Evolutionary conservation across 2,329 filamentous ascomycete genomes (phyloP).

Genomic region (Hyphodiscus sp.): DNA sequence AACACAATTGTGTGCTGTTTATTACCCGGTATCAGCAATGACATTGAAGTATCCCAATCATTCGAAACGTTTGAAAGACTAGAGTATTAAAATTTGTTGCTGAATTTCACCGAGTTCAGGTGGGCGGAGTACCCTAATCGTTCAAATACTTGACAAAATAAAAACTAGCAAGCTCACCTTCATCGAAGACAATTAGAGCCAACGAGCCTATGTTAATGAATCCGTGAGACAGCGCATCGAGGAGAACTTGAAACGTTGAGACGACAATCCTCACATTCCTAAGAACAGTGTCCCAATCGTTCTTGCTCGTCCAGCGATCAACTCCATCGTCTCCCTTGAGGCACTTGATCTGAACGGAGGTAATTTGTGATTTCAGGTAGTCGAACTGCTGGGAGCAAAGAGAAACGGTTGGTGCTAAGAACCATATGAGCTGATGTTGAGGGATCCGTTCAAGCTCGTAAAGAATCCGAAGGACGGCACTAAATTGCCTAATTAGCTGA

Average conservation of each 20-base stretch:
- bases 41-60: not conserved
- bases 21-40: not conserved
- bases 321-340: constrained; percentile 53
- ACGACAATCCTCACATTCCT: constrained; percentile 51
- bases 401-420: constrained; percentile 62
- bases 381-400: constrained; percentile 61
- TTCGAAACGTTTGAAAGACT: not conserved
- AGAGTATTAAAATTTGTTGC: too few relatives aligned
- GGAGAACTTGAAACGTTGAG: constrained; percentile 53
- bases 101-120: too few relatives aligned
- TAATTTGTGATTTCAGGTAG: constrained; percentile 54
- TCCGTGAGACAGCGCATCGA: constrained; percentile 55
- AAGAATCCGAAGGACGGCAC: constrained; percentile 22
- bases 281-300: constrained; percentile 53
- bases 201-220: constrained; percentile 51
- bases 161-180: constrained; percentile 39
- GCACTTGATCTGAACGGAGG: constrained; percentile 43
- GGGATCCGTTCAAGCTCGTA: constrained; percentile 21
- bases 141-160: too few relatives aligned
- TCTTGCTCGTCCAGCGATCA: constrained; percentile 55
- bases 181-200: constrained; percentile 58
- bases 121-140: too few relatives aligned
- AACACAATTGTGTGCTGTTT: constrained; percentile 29
- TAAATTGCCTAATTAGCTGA: not conserved
- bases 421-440: constrained; percentile 54